Conservation (phyloP, 2,329 filamentous ascomycete species). For the Venturiaceae sp. region DNA sequence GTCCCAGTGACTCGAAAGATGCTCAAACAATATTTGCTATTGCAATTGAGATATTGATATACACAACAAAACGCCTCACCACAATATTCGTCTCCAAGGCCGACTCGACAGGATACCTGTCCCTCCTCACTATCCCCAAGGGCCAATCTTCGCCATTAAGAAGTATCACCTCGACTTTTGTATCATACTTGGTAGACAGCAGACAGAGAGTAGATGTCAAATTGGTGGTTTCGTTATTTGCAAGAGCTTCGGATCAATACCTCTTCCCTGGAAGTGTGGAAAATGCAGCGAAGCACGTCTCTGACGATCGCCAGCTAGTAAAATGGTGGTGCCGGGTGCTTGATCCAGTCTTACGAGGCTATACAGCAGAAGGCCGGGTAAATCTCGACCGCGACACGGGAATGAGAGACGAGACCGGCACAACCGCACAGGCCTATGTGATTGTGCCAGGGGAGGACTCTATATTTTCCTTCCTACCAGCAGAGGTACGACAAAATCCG, state of each 20-base stretch:
- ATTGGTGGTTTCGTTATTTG: conserved; percentile 81
- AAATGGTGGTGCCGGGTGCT: conserved; percentile 93
- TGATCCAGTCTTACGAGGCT: conserved; percentile 57
- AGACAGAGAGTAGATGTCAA: conserved; percentile 55
- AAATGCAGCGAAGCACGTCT: conserved; percentile 76
- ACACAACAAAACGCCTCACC: conserved; percentile 66
- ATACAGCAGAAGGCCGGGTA: conserved; percentile 28
- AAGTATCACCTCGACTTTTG: conserved; percentile 62
- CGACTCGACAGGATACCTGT: conserved; percentile 84
- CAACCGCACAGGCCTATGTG: conserved; percentile 52
- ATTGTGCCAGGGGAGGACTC: conserved; percentile 80
- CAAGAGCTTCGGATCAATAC: conserved; percentile 85
- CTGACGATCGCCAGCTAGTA: conserved; percentile 82
- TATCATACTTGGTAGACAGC: conserved; percentile 62
- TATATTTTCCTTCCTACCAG: conserved; percentile 68
- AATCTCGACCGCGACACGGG: neutral
- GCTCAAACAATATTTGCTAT: conserved; percentile 57
- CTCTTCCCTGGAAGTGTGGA: conserved; percentile 88
- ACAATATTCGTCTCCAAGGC: conserved; percentile 95
- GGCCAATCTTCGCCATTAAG: conserved; percentile 64
- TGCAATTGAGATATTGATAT: conserved; percentile 80
- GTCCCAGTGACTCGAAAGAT: conserved; percentile 11
- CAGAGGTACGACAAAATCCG: conserved; percentile 29
- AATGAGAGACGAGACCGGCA: conserved; percentile 17
- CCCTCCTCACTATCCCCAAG: conserved; percentile 33